Base-by-base conservation (phyloP, 2,329 filamentous ascomycete species). In the Raffaelea arxii region DNA sequence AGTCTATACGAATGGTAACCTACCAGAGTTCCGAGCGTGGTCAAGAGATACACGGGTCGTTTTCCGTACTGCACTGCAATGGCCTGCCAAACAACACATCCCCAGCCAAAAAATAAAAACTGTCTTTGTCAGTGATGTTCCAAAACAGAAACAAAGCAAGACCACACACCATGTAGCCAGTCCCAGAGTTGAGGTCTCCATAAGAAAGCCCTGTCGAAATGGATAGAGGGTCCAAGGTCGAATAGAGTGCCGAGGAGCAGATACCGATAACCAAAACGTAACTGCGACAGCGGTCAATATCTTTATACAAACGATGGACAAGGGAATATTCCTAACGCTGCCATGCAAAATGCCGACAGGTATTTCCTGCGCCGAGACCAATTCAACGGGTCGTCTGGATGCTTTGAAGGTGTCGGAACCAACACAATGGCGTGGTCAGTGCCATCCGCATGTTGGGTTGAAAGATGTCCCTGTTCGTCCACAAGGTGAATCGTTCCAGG, bases 1-100 rank as follows among this genome's bases (percentile, higher is more conserved):
- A n/a, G n/a, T 16, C 27, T 9, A 32, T 32, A 9, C 9, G 27
- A 32, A 32, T 10, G 27, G 16, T 9, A 11, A 46, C 56, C 46
- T n/a, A 58, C 57, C 32, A 59, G 51, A 22, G 58, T 59, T 40
- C 54, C 51, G 19, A 62, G 55, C 5, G 55, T 56, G 18, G 58
- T 50, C 27, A 50, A 14, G 25, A 55, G 50, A 25, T 53, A 54
- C 27, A 53, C 52, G 22, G 49, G 49, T 35, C 53, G 53, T 19
- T 51, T 49, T 46, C 68, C 69, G 44, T 70, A 71, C 44, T 66
- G 62, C 16, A 70, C 53, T 0, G 68, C 65, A 22, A 70, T 63
- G 0, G 69, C 67, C 50, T 71, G 68, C 68, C 68, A 71, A 49
- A 71, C 65, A 4, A 72, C 50, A 25, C 68, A 56, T 0, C 66